Percentiles rank a stretch among this genome's conserved stretches.
phyloP scores from a whole-genome alignment of 2,329 filamentous ascomycete genomes.

The Phoma sp. region DNA sequence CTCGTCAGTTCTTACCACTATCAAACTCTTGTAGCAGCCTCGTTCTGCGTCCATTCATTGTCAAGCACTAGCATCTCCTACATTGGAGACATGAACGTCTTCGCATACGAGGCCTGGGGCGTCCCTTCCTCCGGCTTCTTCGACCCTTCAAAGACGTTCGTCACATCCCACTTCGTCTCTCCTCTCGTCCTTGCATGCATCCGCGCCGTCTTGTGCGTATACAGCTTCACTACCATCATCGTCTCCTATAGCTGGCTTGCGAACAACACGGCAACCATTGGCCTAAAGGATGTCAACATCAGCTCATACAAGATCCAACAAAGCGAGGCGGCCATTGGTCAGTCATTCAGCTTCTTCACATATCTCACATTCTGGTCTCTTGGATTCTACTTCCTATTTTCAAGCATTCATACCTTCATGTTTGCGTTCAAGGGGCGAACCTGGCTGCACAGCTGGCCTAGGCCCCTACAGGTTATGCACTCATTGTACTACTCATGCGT shows the following conservation, averaged over 20 bases:
- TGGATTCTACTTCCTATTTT: constrained; percentile 75
- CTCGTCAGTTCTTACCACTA: not conserved
- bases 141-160: constrained; percentile 66
- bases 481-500: constrained; percentile 48
- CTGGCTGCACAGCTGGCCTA: constrained; percentile 46
- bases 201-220: constrained; percentile 62
- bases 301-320: constrained; percentile 64
- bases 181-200: constrained; percentile 66
- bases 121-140: constrained; percentile 39
- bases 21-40: not conserved
- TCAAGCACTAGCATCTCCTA: not conserved
- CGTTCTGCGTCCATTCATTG: not conserved
- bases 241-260: constrained; percentile 68
- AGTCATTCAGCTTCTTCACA: constrained; percentile 81
- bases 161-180: constrained; percentile 79
- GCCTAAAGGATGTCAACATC: constrained; percentile 37
- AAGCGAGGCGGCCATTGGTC: constrained; percentile 64
- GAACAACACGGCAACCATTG: constrained; percentile 24
- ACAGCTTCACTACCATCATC: constrained; percentile 72
- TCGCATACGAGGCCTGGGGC: constrained; percentile 31
- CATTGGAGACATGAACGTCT: constrained; percentile 19
- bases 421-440: constrained; percentile 56
- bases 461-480: constrained; percentile 42
- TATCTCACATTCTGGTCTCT: constrained; percentile 81
- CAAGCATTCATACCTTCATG: constrained; percentile 70